Evolutionary conservation across 1,139 yeast genomes (phyloP), one percentile per base, ranked within the genome.

Genomic region (Wickerhamiella infanticola): DNA sequence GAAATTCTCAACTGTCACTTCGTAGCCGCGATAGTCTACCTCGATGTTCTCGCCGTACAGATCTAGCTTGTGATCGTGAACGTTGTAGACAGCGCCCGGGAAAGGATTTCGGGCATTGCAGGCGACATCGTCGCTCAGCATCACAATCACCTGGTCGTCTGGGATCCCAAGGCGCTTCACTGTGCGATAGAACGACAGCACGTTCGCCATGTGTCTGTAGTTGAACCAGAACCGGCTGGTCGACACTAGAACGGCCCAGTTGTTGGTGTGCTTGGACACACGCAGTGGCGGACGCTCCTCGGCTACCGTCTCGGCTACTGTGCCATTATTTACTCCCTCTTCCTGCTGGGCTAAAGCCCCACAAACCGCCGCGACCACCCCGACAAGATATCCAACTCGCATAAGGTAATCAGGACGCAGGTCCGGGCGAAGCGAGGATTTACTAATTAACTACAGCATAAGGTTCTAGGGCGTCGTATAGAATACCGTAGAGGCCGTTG

Each of bases 211-310:
- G 63, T 90, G 99, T 39, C 58, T 50, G 61, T 90, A 90, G 63
- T 90, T 90, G 70, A 90, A 90, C 99, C 99, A 90, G 64, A 90
- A 90, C 51, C 97, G 70, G 4, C 97, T 86, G 1, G 98, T 88
- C 3, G 95, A 86, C 33, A 90, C 95, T 45, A 90, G 67, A 4
- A 90, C 97, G 0, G 98, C 98, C 61, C 61, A 57, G 51, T 57
- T 57, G 47, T 57, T 57, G 18, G 61, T 57, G 45, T 57, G 61
- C 24, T 45, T 46, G 18, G 46, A 42, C 3, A 39, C 31, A 5
- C 50, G 48, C 23, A 47, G 41, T 18, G 39, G 39, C n/a, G 39
- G 39, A 7, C 24, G 39, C 2, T 36, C 24, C 9, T 7, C 9
- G 39, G 39, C 39, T 7, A 11, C 18, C 18, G 18, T 18, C 18